Conservation (phyloP, 495 filamentous ascomycete genomes). For the Chaetomium fimeti region DNA sequence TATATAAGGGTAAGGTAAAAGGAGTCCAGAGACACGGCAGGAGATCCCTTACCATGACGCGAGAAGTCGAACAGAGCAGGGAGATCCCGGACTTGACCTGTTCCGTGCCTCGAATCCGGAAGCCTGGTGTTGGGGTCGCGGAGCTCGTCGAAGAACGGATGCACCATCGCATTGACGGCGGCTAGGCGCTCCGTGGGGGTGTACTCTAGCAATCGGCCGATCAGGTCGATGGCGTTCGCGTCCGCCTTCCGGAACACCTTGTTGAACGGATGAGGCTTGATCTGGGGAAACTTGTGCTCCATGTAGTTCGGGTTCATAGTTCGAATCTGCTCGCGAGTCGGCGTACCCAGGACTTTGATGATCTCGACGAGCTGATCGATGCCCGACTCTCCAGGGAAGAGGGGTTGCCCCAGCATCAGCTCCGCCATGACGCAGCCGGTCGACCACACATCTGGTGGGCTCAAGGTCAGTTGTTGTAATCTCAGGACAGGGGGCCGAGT, state of each 20-base stretch:
- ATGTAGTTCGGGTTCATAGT: slow-evolving; percentile 99
- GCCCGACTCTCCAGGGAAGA: slow-evolving; percentile 98
- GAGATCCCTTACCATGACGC: slow-evolving; percentile 69
- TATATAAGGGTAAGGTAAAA: not conserved
- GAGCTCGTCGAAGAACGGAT: slow-evolving; percentile 97
- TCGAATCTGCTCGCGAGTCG: slow-evolving; percentile 96
- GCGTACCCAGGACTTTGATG: slow-evolving; percentile 98
- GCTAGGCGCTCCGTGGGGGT: slow-evolving; percentile 93
- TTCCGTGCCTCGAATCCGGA: slow-evolving; percentile 88
- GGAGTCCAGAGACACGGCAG: not conserved
- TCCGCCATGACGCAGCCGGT: slow-evolving; percentile 99
- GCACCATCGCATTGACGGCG: slow-evolving; percentile 94
- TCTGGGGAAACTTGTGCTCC: slow-evolving; percentile 99
- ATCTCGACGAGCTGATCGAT: slow-evolving; percentile 99
- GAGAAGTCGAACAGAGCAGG: slow-evolving; percentile 91
- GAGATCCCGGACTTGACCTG: slow-evolving; percentile 70
- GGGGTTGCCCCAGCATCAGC: slow-evolving; percentile 95
- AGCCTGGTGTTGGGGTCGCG: slow-evolving; percentile 82
- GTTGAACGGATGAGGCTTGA: slow-evolving; percentile 98
- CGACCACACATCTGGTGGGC: slow-evolving; percentile 88
- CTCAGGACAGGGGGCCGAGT: slow-evolving; percentile 3
- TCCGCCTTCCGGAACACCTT: slow-evolving; percentile 98
- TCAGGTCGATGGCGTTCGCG: slow-evolving; percentile 88
- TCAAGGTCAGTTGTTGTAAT: slow-evolving; percentile 12
- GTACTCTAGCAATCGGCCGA: slow-evolving; percentile 90